Base-by-base conservation (phyloP, 2,329 filamentous ascomycete genomes). In the Aspergillus tanneri region DNA sequence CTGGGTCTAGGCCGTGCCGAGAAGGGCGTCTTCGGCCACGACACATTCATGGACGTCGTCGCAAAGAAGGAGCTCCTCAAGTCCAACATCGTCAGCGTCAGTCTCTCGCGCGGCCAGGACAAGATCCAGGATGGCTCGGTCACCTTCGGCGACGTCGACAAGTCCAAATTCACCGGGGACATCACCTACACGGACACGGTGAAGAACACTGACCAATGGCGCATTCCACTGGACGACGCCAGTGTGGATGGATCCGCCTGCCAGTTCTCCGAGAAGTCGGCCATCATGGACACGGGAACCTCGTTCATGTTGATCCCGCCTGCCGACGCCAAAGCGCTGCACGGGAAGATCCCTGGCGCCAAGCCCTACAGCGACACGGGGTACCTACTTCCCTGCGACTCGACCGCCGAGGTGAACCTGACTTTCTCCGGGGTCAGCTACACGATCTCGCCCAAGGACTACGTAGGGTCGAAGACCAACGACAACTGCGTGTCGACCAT, bases 271-370 rank as follows among this genome's bases (percentile, higher is more conserved):
- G 70, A 67, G 27, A 81, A 78, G 40, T 74, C 76, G 1, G 87
- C 85, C 24, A 89, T 90, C 64, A 85, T 95, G 57, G 90, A 95
- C 68, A 90, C 88, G 0, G 90, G 90, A 41, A 93, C 90, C 0
- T 88, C 85, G 0, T 93, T 86, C 65, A 80, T 90, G 22, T 84
- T 95, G 54, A 82, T 88, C 5, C 87, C 89, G 1, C 69, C 77
- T 1, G 72, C 72, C 2, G 84, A 90, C 59, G 87, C 89, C 2
- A 75, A 79, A 36, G 75, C 78, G 8, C 63, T 96, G 5, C 88
- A 95, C 69, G 72, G 76, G 24, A 69, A 82, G 23, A 83, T 96
- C 27, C 80, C 85, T 0, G 83, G 80, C 10, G 82, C 83, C 1
- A 67, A 70, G 21, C 74, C 73, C 5, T 72, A 82, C 28, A 82